A percentile compares a stretch with the other conserved stretches of the same genome.
These are phyloP conservation scores for Hemisphaericaspora lyxosophila DNA, from an alignment of 1,139 yeast genomes.

Conservation along the genomic window DNA sequence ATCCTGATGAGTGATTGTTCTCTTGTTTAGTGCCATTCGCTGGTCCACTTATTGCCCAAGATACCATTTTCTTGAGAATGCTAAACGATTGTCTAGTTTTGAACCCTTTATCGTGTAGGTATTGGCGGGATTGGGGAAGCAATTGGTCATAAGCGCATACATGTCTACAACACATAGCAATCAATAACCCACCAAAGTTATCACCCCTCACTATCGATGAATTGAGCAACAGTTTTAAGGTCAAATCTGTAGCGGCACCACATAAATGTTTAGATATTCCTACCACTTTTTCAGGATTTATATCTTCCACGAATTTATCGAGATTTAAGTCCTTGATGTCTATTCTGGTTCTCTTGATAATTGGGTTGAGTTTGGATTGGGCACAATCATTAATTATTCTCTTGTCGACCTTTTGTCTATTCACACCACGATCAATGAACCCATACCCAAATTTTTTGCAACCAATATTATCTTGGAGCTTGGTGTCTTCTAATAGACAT, in stretches of 20 bases:
- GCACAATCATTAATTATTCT: slow-evolving; percentile 58
- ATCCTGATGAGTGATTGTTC: slow-evolving; percentile 41
- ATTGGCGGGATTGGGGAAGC: slow-evolving; percentile 48
- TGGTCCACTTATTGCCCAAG: slow-evolving; percentile 79
- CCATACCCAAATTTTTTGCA: slow-evolving; percentile 45
- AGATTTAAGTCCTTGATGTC: slow-evolving; percentile 78
- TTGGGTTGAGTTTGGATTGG: slow-evolving; percentile 23
- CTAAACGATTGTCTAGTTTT: slow-evolving; percentile 43
- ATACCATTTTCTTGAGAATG: slow-evolving; percentile 61
- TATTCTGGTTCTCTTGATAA: slow-evolving; percentile 55
- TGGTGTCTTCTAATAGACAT: slow-evolving; percentile 35
- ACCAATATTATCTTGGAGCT: background rate
- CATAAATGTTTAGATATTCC: slow-evolving; percentile 86
- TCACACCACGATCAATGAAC: slow-evolving; percentile 74
- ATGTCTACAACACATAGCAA: slow-evolving; percentile 96
- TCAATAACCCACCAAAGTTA: slow-evolving; percentile 55
- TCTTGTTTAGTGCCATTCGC: slow-evolving; percentile 30
- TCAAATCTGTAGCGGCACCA: slow-evolving; percentile 91
- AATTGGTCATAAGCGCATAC: slow-evolving; percentile 62
- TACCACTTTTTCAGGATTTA: slow-evolving; percentile 32
- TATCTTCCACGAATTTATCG: slow-evolving; percentile 40
- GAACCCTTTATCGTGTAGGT: slow-evolving; percentile 35
- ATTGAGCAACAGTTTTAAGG: slow-evolving; percentile 64
- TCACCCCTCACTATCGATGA: slow-evolving; percentile 23
- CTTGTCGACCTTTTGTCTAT: slow-evolving; percentile 74